A percentile compares a stretch with the other conserved stretches of the same genome.
phyloP scores from a whole-genome alignment of 1,284 basidiomycete genomes.

The Bondarzewia mesenterica region DNA sequence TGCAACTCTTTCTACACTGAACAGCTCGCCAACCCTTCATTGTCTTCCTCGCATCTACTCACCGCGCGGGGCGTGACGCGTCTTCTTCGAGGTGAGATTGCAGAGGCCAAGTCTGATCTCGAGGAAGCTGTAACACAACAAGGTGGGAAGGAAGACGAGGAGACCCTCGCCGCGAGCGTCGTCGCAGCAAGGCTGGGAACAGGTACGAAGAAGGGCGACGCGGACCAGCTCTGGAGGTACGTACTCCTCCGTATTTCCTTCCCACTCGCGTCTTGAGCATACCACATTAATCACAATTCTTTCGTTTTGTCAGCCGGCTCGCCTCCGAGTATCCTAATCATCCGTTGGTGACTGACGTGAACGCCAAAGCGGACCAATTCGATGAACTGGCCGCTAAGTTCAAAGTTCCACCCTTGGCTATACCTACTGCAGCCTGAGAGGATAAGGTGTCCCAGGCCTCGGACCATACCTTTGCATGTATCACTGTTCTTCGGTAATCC shows the following conservation, averaged over 20 bases:
- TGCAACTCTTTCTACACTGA: constrained; percentile 86
- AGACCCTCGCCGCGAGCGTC: constrained; percentile 62
- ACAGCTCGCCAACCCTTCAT: constrained; percentile 78
- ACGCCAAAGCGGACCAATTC: constrained; percentile 55
- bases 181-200: constrained; percentile 58
- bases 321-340: constrained; percentile 51
- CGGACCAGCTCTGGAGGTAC: constrained; percentile 63
- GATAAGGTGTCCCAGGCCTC: neutral
- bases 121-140: constrained; percentile 66
- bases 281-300: too few species aligned
- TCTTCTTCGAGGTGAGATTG: constrained; percentile 72
- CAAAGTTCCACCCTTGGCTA: constrained; percentile 45
- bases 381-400: constrained; percentile 69
- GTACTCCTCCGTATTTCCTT: constrained; percentile 25
- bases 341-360: constrained; percentile 59
- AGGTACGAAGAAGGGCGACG: constrained; percentile 51
- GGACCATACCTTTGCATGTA: neutral
- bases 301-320: constrained; percentile 38
- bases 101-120: constrained; percentile 79
- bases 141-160: constrained; percentile 42
- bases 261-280: too few species aligned
- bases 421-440: constrained; percentile 24
- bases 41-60: constrained; percentile 68
- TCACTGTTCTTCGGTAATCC: too few species aligned
- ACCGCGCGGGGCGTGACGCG: constrained; percentile 82